Base-by-base conservation (phyloP, 129 eudicot genomes). In the Chrysanthemum lavandulifolium region DNA sequence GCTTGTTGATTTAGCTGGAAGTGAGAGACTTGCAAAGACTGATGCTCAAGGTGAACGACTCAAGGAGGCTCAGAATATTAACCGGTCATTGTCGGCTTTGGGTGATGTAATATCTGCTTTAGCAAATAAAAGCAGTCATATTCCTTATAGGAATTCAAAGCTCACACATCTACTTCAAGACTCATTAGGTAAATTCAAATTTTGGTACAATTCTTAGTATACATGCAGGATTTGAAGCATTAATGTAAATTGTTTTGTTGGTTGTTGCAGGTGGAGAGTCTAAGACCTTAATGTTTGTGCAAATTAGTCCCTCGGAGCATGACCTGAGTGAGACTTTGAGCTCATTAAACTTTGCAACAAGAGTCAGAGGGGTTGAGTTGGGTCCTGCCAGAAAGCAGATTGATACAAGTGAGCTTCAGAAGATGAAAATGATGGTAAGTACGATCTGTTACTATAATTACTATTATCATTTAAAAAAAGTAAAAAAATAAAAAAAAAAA, bases 1-100 rank as follows among this genome's bases (percentile, higher is more conserved):
- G 98, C 96, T 94, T 49, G 98, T 94, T 71, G 98, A 94, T 85
- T 86, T 94, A 77, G 98, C 98, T 0, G 98, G 98, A 25, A 94
- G 98, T 84, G 98, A 94, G 83, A 76, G 97, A 84, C 91, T 94
- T 45, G 96, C 89, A 71, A 94, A 88, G 75, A 94, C 98, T 0
- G 98, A 94, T 53, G 98, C 80, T 58, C 97, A 94, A 79, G 98
- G 98, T 53, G 98, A 94, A 16, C 77, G 98, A 54, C 96, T 94
- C 55, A 94, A 94, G 77, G 98, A 94, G 83, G 98, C 98, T 83
- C 97, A 94, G 77, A 94, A 94, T 49, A 94, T 90, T n/a, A 94
- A 94, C 48, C 84, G 86, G n/a, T 94, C 98, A 0, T 95, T 94
- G 51, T 94, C 98, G 55, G 96, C 98, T 65, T 90, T 94, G 23